Percentiles rank a stretch among this genome's conserved stretches.
Conservation (phyloP, 176 grass and related monocot genomes). For the Aegilops umbellulata region DNA sequence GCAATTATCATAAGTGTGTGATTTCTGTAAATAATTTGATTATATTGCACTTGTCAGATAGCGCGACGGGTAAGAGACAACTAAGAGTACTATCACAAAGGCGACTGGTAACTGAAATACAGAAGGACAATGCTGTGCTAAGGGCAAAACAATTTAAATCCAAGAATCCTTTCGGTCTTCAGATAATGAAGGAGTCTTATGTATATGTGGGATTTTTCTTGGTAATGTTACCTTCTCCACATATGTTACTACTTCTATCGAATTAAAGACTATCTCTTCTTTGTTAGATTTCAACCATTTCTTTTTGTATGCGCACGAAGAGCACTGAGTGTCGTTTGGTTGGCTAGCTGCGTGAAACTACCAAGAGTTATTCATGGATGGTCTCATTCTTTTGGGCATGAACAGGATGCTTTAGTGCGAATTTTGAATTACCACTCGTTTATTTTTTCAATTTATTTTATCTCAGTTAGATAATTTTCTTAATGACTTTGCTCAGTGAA, state of each 20-base stretch:
- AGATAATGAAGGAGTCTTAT: slow-evolving; percentile 78
- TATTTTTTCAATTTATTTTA: background rate
- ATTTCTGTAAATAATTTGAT: slow-evolving; percentile 35
- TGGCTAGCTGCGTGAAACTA: background rate
- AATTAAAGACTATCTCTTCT: background rate
- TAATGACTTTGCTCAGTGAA: background rate
- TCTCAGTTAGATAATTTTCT: background rate
- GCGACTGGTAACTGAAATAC: slow-evolving; percentile 58
- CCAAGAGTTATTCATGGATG: background rate
- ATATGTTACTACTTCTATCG: slow-evolving; percentile 8
- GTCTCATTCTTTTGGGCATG: background rate
- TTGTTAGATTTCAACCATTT: background rate
- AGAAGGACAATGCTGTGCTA: slow-evolving; percentile 52
- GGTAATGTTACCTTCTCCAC: slow-evolving; percentile 46
- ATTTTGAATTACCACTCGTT: background rate
- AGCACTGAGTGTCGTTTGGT: background rate
- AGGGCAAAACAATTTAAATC: slow-evolving; percentile 67
- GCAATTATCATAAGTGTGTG: background rate
- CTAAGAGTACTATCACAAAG: slow-evolving; percentile 61
- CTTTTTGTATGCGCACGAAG: background rate
- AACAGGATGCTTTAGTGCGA: background rate
- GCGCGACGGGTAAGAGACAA: slow-evolving; percentile 43
- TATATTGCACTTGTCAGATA: slow-evolving; percentile 28
- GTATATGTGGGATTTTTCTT: slow-evolving; percentile 79
- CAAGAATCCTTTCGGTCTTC: slow-evolving; percentile 48